Evolutionary conservation across 441 rosid species (phyloP), one percentile per base, ranked within the genome.

Genomic region (Gossypium schwendimanii): DNA sequence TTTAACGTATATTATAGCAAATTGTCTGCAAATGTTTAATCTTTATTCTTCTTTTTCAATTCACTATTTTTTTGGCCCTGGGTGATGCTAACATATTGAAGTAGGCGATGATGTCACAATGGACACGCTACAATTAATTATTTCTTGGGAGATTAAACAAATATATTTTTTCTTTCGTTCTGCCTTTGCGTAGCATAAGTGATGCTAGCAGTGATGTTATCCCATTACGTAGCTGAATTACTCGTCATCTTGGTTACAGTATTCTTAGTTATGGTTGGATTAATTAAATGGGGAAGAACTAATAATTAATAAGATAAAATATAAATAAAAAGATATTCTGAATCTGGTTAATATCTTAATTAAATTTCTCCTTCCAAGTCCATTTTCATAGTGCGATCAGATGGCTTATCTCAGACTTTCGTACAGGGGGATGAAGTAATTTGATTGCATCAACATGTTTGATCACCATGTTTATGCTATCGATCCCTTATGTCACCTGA

Each of bases 141-240:
- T 10, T 41, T 33, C 15, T 24, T 23, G 24, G 24, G 8, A 33
- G 55, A 65, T 24, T 14, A 66, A 24, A 66, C 8, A 66, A 66
- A 7, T 49, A 21, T 11, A 55, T 6, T 4, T 4, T 14, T 6
- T n/a, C 4, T 26, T 47, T 66, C 18, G 12, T 62, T 62, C 44
- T 47, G 15, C 6, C 53, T 45, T 28, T 17, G 47, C 18, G 33
- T 55, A 21, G 47, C 75, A 18, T 44, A 15, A 26, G 15, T 39
- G 63, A 53, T 28, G 71, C 49, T 54, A 54, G 62, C 18, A 11
- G 31, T 24, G 75, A 69, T 24, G 41, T 61, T 52, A 73, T n/a
- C 52, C 11, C 9, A 59, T 54, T 26, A 39, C 69, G 69, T 53
- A 24, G 17, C 3, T 49, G 18, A 20, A 6, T 28, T 23, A 53